Percentiles rank a stretch among this genome's conserved stretches.
phyloP scores from a whole-genome alignment of 345 rosid species.

The Hibiscus trionum region DNA sequence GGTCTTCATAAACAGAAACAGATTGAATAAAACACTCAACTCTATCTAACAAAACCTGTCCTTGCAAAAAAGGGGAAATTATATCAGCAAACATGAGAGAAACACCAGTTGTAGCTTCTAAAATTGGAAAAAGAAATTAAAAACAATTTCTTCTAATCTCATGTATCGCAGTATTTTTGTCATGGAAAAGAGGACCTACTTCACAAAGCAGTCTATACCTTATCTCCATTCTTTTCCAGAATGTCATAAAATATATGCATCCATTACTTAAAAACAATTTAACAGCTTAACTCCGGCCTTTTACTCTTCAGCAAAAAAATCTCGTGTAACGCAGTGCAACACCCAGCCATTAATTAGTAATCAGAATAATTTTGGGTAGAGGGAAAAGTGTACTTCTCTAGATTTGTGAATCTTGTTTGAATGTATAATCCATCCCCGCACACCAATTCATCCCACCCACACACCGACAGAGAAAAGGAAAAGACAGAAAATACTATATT shows the following conservation, averaged over 20 bases:
- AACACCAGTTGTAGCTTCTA: not conserved
- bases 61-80: not conserved
- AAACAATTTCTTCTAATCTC: not conserved
- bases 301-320: not conserved
- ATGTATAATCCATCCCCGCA: not conserved
- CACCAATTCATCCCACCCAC: not conserved
- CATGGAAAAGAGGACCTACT: not conserved
- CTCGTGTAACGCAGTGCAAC: not conserved
- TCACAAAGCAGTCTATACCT: not conserved
- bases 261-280: not conserved
- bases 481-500: not conserved
- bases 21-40: conserved; percentile 86
- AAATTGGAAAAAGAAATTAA: not conserved
- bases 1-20: conserved; percentile 78
- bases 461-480: not conserved
- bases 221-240: not conserved
- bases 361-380: not conserved
- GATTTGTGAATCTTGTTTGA: conserved; percentile 1
- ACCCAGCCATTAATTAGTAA: not conserved
- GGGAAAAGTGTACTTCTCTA: not conserved
- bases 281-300: not conserved
- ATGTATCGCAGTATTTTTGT: not conserved
- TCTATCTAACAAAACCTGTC: conserved; percentile 70
- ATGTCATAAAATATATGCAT: not conserved
- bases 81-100: not conserved